Evolutionary conservation across 1,139 yeast species (phyloP).

Genomic region (Yamadazyma blattariae): DNA sequence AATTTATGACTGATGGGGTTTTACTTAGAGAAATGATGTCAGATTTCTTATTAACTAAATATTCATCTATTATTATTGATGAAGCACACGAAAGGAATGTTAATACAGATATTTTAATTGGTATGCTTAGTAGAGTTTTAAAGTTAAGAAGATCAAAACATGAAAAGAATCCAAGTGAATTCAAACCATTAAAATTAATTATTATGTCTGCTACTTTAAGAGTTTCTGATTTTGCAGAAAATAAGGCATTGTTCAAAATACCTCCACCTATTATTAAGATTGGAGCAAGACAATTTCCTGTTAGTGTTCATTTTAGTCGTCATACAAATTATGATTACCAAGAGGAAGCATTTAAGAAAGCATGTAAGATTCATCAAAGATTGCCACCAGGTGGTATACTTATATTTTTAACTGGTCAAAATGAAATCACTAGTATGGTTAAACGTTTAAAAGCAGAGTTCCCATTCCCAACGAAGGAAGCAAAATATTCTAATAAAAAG

Average conservation of each 20-base stretch:
- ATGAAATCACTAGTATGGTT: conserved; percentile 80
- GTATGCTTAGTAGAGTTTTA: conserved; percentile 88
- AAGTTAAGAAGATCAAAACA: conserved; percentile 64
- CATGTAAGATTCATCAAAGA: conserved; percentile 80
- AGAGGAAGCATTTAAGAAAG: conserved; percentile 83
- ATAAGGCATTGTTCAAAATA: conserved; percentile 58
- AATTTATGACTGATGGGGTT: conserved; percentile 99
- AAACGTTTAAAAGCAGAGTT: conserved; percentile 65
- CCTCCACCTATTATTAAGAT: conserved; percentile 91
- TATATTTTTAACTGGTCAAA: conserved; percentile 90
- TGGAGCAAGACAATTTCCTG: conserved; percentile 96
- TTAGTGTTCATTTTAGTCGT: conserved; percentile 84
- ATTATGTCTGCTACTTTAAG: conserved; percentile 96
- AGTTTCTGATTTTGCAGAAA: conserved; percentile 90
- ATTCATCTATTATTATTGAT: conserved; percentile 85
- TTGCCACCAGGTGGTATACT: conserved; percentile 95
- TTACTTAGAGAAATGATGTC: conserved; percentile 86
- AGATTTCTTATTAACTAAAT: conserved; percentile 76
- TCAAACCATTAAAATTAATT: conserved; percentile 63
- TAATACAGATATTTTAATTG: conserved; percentile 93
- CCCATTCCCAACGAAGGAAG: conserved; percentile 61
- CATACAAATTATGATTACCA: conserved; percentile 74
- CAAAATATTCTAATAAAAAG: too few species aligned
- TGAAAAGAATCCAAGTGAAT: conserved; percentile 41
- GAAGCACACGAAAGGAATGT: conserved; percentile 98